A percentile compares a stretch with the other conserved stretches of the same genome.
Evolutionary conservation across 257 asterid genomes (phyloP).

Genomic region (Solanum piurae): DNA sequence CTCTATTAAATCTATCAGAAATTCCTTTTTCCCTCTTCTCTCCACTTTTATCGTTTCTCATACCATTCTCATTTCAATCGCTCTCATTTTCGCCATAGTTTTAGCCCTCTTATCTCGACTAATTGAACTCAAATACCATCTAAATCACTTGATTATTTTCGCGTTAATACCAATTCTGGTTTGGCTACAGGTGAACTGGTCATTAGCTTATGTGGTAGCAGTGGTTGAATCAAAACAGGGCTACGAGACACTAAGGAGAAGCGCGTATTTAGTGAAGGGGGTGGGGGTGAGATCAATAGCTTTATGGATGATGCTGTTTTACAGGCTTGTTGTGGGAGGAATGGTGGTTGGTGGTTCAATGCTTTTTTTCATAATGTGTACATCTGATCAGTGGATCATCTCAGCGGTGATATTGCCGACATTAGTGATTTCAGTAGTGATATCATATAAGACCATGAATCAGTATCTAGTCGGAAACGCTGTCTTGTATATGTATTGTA

Average conservation of each 20-base stretch:
- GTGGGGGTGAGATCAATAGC: background rate
- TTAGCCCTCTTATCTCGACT: background rate
- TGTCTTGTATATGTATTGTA: background rate
- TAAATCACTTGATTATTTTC: background rate
- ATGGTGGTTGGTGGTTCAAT: conserved; percentile 21
- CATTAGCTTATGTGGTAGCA: background rate
- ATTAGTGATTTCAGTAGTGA: background rate
- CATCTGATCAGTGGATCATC: background rate
- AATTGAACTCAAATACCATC: background rate
- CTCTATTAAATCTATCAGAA: background rate
- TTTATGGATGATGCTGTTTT: background rate
- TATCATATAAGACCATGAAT: background rate
- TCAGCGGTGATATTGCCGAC: background rate
- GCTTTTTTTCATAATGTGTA: conserved; percentile 15
- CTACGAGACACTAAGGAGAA: background rate
- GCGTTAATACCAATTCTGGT: background rate
- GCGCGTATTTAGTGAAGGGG: background rate
- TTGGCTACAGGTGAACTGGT: conserved; percentile 1
- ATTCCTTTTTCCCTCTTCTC: background rate
- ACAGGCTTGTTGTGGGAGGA: conserved; percentile 38
- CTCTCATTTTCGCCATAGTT: background rate
- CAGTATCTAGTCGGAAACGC: background rate
- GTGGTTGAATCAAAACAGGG: conserved; percentile 5
- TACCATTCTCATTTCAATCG: background rate
- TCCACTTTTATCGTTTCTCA: background rate